Conservation (phyloP, 2,329 filamentous ascomycete genomes). For the Lachnellula hyalina region DNA sequence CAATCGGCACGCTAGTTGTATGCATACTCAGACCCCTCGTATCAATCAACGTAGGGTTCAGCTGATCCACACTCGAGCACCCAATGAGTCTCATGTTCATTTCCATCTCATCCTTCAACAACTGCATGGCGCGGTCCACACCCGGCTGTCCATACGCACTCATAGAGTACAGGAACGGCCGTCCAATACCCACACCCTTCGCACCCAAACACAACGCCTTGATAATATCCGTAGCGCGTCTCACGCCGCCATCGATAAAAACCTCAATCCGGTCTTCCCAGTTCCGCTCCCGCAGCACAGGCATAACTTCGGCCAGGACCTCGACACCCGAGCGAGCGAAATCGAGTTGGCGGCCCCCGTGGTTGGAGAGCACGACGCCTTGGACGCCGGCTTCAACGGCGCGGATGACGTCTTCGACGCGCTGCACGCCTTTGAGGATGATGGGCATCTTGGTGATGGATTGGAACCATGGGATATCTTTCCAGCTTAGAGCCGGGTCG, state of each 20-base stretch:
- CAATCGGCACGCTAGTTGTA: constrained; percentile 51
- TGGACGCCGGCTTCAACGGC: constrained; percentile 80
- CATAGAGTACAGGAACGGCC: constrained; percentile 97
- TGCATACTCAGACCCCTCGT: constrained; percentile 62
- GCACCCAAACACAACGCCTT: constrained; percentile 93
- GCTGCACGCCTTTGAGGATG: constrained; percentile 91
- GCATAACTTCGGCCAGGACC: constrained; percentile 89
- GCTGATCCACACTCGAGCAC: constrained; percentile 64
- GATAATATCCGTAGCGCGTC: constrained; percentile 87
- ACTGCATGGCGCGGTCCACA: constrained; percentile 86
- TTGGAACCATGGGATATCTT: constrained; percentile 89
- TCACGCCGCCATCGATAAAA: constrained; percentile 84
- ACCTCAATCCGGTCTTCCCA: constrained; percentile 77
- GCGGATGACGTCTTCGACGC: constrained; percentile 87
- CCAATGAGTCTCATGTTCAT: constrained; percentile 98
- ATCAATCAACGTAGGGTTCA: constrained; percentile 79
- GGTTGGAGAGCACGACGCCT: constrained; percentile 91
- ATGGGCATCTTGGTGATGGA: constrained; percentile 92
- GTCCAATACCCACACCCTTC: constrained; percentile 85
- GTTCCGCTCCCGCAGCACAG: constrained; percentile 68
- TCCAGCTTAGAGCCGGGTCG: constrained; percentile 89
- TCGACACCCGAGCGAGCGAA: constrained; percentile 86
- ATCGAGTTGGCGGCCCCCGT: constrained; percentile 91
- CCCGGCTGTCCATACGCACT: constrained; percentile 81
- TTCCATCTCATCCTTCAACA: constrained; percentile 94